Conservation (phyloP, 2,329 filamentous ascomycete genomes). For the Trichophaea hybrida region DNA sequence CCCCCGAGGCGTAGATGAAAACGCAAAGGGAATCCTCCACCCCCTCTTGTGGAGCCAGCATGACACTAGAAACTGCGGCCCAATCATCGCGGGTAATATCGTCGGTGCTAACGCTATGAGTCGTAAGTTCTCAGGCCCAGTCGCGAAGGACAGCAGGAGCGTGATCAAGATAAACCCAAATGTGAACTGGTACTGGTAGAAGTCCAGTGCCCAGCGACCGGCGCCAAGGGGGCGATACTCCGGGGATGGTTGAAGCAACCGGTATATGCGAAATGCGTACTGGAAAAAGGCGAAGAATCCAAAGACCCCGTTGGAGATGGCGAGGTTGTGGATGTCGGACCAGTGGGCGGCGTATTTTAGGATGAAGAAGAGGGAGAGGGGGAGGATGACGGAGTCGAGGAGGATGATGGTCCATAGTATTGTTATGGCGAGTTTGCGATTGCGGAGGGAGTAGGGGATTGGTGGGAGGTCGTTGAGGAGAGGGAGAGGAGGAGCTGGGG, state of each 20-base stretch:
- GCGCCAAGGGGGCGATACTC: conserved; percentile 13
- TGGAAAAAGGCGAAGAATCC: conserved; percentile 17
- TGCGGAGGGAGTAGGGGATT: conserved; percentile 16
- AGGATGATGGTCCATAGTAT: conserved; percentile 12
- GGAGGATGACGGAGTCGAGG: conserved; percentile 13
- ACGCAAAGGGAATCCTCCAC: conserved; percentile 9
- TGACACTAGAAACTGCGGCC: conserved; percentile 16
- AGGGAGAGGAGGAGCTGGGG: not conserved
- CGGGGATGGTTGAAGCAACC: conserved; percentile 8
- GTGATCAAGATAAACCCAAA: conserved; percentile 15
- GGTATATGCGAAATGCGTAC: conserved; percentile 12
- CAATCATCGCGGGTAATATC: conserved; percentile 6
- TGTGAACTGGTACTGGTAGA: conserved; percentile 19
- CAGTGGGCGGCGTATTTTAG: conserved; percentile 12
- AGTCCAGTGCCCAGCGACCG: conserved; percentile 10
- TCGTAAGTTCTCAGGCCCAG: conserved; percentile 8
- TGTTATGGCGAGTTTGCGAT: conserved; percentile 11
- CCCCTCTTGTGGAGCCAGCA: conserved; percentile 4
- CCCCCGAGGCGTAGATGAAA: conserved; percentile 10
- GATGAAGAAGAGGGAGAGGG: conserved; percentile 12
- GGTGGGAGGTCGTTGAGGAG: not conserved
- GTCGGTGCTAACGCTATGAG: conserved; percentile 11
- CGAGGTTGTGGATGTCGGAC: conserved; percentile 10
- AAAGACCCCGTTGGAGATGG: conserved; percentile 13
- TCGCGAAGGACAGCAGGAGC: conserved; percentile 4